These are phyloP conservation scores for Blastobotrys attinorum DNA, from an alignment of 805 yeast genomes.

Conservation along the genomic window DNA sequence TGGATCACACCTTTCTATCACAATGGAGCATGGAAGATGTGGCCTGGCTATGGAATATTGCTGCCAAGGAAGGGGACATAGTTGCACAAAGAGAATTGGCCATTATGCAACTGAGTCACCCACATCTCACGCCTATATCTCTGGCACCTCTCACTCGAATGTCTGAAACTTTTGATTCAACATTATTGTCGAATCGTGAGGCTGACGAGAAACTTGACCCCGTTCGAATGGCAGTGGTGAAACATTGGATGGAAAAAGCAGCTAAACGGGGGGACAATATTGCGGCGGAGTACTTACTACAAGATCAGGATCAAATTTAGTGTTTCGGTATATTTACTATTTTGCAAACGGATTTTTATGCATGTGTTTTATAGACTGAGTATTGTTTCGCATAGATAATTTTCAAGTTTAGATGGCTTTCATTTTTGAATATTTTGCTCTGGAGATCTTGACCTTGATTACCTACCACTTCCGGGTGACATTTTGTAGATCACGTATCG, in stretches of 20 bases:
- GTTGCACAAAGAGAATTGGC: slow-evolving; percentile 24
- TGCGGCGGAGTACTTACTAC: slow-evolving; percentile 22
- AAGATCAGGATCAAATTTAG: slow-evolving; percentile 5
- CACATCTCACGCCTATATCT: slow-evolving; percentile 20
- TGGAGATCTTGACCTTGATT: too few relatives aligned
- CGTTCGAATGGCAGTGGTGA: slow-evolving; percentile 23
- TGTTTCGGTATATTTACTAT: not conserved
- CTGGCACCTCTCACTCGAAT: slow-evolving; percentile 20
- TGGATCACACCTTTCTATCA: slow-evolving; percentile 13
- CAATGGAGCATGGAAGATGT: slow-evolving; percentile 20
- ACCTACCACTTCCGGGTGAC: too few relatives aligned
- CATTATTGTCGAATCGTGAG: slow-evolving; percentile 13
- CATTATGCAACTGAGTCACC: slow-evolving; percentile 24
- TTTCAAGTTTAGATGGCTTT: not conserved
- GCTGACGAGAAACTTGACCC: slow-evolving; percentile 23
- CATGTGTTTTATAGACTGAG: not conserved
- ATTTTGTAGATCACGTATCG: too few relatives aligned
- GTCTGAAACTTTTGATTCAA: slow-evolving; percentile 17
- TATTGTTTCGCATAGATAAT: not conserved
- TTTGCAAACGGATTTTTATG: not conserved
- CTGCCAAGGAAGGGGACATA: slow-evolving; percentile 23
- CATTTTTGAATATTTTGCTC: too few relatives aligned
- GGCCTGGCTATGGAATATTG: slow-evolving; percentile 23
- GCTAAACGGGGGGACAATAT: slow-evolving; percentile 22
- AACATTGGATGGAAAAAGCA: slow-evolving; percentile 24